Conservation (phyloP, 768 basidiomycete genomes). For the Mycena amicta region DNA sequence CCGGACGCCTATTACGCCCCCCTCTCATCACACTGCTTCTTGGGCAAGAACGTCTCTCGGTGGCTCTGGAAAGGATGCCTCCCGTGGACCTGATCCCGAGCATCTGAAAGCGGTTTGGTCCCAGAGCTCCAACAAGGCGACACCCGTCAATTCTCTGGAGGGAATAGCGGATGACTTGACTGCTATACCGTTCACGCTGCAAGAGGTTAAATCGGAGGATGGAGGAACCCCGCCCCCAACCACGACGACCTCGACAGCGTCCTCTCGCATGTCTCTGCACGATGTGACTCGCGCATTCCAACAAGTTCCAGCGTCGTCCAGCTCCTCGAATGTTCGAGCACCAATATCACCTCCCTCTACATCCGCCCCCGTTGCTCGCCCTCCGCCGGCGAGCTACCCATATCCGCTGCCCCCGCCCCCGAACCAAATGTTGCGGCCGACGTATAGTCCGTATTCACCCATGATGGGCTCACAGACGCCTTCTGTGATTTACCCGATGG, state of each 20-base stretch:
- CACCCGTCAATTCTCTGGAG: constrained; percentile 77
- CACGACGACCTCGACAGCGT: constrained; percentile 50
- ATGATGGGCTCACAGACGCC: constrained; percentile 78
- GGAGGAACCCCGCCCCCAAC: constrained; percentile 77
- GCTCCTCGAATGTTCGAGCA: constrained; percentile 47
- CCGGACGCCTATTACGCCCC: constrained; percentile 49
- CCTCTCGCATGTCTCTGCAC: constrained; percentile 77
- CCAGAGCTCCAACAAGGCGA: constrained; percentile 72
- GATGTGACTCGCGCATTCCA: constrained; percentile 89
- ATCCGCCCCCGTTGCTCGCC: constrained; percentile 49
- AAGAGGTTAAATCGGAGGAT: constrained; percentile 86
- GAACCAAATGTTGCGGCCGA: constrained; percentile 51
- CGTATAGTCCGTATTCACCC: constrained; percentile 66
- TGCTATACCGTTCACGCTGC: constrained; percentile 75
- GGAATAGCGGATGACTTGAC: constrained; percentile 84
- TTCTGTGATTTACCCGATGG: constrained; percentile 63
- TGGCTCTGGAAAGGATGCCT: constrained; percentile 66
- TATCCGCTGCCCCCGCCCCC: constrained; percentile 48
- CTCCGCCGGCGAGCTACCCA: constrained; percentile 30
- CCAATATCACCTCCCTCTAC: constrained; percentile 54
- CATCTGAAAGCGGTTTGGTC: constrained; percentile 87
- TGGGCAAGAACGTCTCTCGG: constrained; percentile 61
- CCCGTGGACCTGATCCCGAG: constrained; percentile 81
- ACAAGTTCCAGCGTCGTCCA: constrained; percentile 70
- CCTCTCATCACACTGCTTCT: constrained; percentile 44